A percentile compares a stretch with the other conserved stretches of the same genome.
Evolutionary conservation across 148 eudicot species (phyloP).

Genomic region (Rhododendron williamsianum): DNA sequence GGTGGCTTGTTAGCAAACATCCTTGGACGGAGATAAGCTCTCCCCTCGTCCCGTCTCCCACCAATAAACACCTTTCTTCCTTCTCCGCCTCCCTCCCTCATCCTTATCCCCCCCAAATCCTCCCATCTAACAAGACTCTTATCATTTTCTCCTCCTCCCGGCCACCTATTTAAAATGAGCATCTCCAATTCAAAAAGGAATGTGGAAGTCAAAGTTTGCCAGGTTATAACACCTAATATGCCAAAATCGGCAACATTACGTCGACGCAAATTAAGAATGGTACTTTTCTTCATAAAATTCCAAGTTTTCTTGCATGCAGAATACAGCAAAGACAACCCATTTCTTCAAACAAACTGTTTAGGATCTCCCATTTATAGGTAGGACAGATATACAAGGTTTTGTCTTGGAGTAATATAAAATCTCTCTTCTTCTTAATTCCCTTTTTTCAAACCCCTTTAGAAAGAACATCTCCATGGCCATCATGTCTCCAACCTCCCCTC

Average conservation of each 20-base stretch:
- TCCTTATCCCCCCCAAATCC: no score
- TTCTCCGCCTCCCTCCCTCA: no score
- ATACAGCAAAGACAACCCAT: background rate
- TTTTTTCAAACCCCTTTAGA: background rate
- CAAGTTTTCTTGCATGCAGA: background rate
- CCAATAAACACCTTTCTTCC: no score
- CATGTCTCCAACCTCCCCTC: background rate
- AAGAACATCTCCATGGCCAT: background rate
- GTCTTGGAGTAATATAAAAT: background rate
- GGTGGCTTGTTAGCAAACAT: no score
- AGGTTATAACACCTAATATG: background rate
- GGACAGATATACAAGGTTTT: background rate
- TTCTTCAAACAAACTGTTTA: background rate
- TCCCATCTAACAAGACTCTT: no score
- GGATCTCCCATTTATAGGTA: background rate
- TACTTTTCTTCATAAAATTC: background rate
- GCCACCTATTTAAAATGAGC: background rate
- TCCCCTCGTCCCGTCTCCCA: no score
- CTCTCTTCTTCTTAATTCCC: background rate
- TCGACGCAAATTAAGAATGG: background rate
- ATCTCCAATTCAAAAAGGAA: background rate
- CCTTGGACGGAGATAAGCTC: no score
- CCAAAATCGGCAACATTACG: background rate
- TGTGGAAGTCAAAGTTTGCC: background rate
- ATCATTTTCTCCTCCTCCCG: no score